Conservation (phyloP, 1,284 basidiomycete genomes). For the Ustilago xerochloae region DNA sequence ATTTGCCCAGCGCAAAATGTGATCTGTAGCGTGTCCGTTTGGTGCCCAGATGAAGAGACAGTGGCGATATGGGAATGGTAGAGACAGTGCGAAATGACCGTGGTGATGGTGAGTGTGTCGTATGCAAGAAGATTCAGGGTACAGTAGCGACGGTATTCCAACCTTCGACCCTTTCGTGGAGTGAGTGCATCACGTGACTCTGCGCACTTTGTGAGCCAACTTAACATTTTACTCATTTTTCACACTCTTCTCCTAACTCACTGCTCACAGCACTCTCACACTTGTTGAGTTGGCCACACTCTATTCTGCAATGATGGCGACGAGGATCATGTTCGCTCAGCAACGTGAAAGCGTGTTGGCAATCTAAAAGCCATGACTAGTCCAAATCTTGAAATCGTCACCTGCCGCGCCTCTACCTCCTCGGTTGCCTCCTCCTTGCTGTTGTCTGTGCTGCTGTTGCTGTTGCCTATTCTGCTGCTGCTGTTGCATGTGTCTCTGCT, state of each 20-base stretch:
- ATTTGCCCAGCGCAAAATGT: no score
- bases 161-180: slow-evolving; percentile 23
- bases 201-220: not conserved
- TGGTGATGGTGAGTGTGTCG: not conserved
- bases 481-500: slow-evolving; percentile 13
- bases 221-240: slow-evolving; percentile 9
- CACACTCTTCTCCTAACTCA: not conserved
- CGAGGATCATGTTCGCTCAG: no score
- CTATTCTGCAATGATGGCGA: no score
- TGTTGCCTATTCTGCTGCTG: slow-evolving; percentile 6
- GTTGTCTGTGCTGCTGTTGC: not conserved
- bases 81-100: no score
- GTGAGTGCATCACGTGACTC: slow-evolving; percentile 16
- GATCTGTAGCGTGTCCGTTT: no score
- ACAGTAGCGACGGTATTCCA: slow-evolving; percentile 26
- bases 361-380: slow-evolving; percentile 31
- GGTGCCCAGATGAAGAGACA: not conserved
- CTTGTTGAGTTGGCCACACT: no score
- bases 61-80: not conserved
- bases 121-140: slow-evolving; percentile 6
- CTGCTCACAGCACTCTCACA: not conserved
- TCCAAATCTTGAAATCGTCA: slow-evolving; percentile 42
- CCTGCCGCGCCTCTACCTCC: slow-evolving; percentile 3
- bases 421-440: slow-evolving; percentile 1
- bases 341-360: no score